phyloP scores from a whole-genome alignment of 1,284 basidiomycete genomes.

The Pholiota adiposa region DNA sequence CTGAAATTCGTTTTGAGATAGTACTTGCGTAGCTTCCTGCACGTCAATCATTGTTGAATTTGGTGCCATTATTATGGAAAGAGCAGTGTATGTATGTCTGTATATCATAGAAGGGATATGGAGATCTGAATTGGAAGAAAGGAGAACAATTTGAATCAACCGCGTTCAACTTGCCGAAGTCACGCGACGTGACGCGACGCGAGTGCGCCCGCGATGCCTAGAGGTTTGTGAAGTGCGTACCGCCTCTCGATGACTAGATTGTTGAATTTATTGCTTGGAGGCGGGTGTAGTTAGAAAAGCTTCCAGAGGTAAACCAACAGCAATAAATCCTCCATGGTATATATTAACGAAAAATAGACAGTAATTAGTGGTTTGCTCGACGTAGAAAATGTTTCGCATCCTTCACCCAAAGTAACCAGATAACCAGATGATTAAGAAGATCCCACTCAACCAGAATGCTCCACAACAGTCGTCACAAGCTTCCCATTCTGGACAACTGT shows the following conservation, averaged over 20 bases:
- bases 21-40: constrained; percentile 38
- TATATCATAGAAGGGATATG: no score
- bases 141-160: no score
- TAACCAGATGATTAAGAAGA: background rate
- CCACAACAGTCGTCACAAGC: constrained; percentile 87
- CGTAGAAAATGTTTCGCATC: background rate
- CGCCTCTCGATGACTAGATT: no score
- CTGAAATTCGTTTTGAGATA: background rate
- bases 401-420: background rate
- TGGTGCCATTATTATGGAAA: constrained; percentile 1
- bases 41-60: constrained; percentile 32
- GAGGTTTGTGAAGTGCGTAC: no score
- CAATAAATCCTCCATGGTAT: constrained; percentile 1
- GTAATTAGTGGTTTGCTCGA: constrained; percentile 1
- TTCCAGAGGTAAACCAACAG: no score
- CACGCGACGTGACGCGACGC: constrained; percentile 22
- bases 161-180: no score
- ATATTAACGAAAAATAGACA: constrained; percentile 1
- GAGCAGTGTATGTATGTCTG: no score
- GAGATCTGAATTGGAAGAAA: no score
- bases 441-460: constrained; percentile 71
- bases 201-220: background rate
- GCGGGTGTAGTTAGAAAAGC: no score
- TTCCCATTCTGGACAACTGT: constrained; percentile 85
- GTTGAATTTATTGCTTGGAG: no score